Base-by-base conservation (phyloP, 2,329 filamentous ascomycete genomes). In the Leptographium flavum region DNA sequence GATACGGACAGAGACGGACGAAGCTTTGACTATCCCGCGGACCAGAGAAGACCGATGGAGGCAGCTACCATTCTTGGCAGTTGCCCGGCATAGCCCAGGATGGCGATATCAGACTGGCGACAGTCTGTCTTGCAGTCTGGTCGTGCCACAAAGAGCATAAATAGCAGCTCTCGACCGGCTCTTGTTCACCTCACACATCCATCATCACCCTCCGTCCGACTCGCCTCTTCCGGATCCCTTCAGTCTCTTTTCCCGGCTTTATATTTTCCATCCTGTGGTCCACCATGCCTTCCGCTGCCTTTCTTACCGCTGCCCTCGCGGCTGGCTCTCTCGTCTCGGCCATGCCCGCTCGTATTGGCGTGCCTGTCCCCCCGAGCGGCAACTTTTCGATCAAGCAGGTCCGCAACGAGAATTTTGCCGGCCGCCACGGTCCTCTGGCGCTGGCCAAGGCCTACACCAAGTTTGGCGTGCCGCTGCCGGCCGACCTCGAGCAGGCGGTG, bases 391-490 rank as follows among this genome's bases (percentile, higher is more conserved):
- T 38, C 23, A 17, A 30, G 10, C 30, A 45, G 23, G 38, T 36
- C 23, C 57, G 54, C 49, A 66, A 66, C 52, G 47, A 56, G 22
- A 54, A 58, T 39, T 64, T 58, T 41, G 5, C 21, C 9, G 38
- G 46, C 51, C 57, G 53, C 45, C 57, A 54, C 43, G 63, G 63
- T 7, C 57, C 58, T 8, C 47, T 57, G 4, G 59, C 60, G 1
- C 54, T 66, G 17, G 61, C 60, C 53, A 59, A 57, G 43, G 56
- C 57, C 30, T 66, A 66, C 54, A 46, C 43, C 49, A 67, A 67
- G 55, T 65, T 59, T 38, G 56, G 59, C 39, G 54, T 52, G 10
- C 47, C 58, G 4, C 43, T 66, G 2, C 62, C 63, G 3, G 49
- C 52, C 21, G 53, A 55, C 21, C 56, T 65, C 10, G 49, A 48